Evolutionary conservation across 2,329 filamentous ascomycete genomes (phyloP), one percentile per base, ranked within the genome.

Genomic region (Domatiomyces catenatus): DNA sequence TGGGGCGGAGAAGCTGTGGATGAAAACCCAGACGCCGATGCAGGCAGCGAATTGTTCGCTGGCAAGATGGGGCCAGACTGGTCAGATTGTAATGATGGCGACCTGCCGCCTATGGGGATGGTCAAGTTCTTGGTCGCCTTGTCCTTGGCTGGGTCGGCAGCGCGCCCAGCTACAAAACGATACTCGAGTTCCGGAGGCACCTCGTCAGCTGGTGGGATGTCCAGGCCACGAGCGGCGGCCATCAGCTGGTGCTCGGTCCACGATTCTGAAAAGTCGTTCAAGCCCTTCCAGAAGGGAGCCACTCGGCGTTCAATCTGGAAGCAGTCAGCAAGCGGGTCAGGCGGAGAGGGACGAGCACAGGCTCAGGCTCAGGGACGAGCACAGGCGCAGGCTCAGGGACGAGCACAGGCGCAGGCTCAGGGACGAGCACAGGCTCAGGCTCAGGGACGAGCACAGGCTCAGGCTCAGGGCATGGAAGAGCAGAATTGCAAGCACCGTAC

Each of bases 231-330:
- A 47, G 84, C 92, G 20, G 86, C 88, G 51, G 90, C 88, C 60
- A 95, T 80, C n/a, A 98, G 79, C 67, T 98, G 92, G 66, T 92
- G 82, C 62, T 98, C 92, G 10, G 87, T 84, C 92, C 92, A 98
- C 48, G 79, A 84, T 19, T 86, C 78, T 15, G 82, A 83, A 66
- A 92, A 87, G 65, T 96, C 89, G 56, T 94, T 83, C 3, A 98
- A 72, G 4, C 92, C 92, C 63, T 84, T 83, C 88, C 90, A 98
- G 66, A 98, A 98, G 0, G 92, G 92, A 43, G 92, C 92, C 54
- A 98, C 69, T 55, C 84, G 82, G 59, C 92, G 79, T 68, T 98
- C 92, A 64, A 98, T 88, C 90, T 96, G 62, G n/a, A 17, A 22
- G 55, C 44, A 54, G n/a, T 3, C 53, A 39, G 32, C 64, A n/a